Percentiles rank a stretch among this genome's conserved stretches.
Conservation (phyloP, 306 rosid species). For the Citrullus colocynthis region DNA sequence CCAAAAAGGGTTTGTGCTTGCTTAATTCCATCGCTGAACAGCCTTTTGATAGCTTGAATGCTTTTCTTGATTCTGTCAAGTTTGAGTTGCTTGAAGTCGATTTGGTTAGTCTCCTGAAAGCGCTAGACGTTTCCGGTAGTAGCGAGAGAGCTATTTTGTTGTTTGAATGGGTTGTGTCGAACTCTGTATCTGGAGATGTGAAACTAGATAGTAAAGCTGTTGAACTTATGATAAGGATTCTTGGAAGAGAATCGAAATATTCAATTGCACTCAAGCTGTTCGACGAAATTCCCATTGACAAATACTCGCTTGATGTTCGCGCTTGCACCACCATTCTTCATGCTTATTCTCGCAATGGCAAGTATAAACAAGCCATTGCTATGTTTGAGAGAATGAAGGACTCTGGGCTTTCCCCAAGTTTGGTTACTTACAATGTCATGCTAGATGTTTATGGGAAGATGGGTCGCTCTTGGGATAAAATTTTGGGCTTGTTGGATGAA, state of each 20-base stretch:
- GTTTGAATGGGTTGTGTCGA: slow-evolving; percentile 62
- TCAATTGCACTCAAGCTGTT: slow-evolving; percentile 64
- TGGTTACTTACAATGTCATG: slow-evolving; percentile 93
- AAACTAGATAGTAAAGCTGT: slow-evolving; percentile 50
- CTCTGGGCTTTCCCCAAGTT: slow-evolving; percentile 57
- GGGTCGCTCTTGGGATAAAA: slow-evolving; percentile 83
- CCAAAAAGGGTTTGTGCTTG: slow-evolving; percentile 44
- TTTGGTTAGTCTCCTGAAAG: slow-evolving; percentile 58
- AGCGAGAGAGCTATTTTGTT: slow-evolving; percentile 65
- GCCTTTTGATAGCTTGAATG: slow-evolving; percentile 39
- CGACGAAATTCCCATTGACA: slow-evolving; percentile 61
- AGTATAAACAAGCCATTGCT: slow-evolving; percentile 56
- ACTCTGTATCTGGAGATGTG: slow-evolving; percentile 29
- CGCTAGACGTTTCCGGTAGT: slow-evolving; percentile 61
- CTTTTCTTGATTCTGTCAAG: slow-evolving; percentile 37
- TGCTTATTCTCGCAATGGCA: slow-evolving; percentile 59
- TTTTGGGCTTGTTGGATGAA: slow-evolving; percentile 70
- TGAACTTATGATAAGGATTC: slow-evolving; percentile 61
- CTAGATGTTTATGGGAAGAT: slow-evolving; percentile 91
- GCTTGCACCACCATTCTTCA: slow-evolving; percentile 75
- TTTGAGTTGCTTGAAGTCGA: slow-evolving; percentile 58
- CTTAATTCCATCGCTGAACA: slow-evolving; percentile 49
- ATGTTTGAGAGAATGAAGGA: slow-evolving; percentile 63
- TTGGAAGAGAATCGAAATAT: slow-evolving; percentile 88
- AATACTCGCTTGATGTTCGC: slow-evolving; percentile 60